These are phyloP conservation scores for Whalleya microplaca DNA, from an alignment of 2,329 filamentous ascomycete genomes.

Conservation along the genomic window DNA sequence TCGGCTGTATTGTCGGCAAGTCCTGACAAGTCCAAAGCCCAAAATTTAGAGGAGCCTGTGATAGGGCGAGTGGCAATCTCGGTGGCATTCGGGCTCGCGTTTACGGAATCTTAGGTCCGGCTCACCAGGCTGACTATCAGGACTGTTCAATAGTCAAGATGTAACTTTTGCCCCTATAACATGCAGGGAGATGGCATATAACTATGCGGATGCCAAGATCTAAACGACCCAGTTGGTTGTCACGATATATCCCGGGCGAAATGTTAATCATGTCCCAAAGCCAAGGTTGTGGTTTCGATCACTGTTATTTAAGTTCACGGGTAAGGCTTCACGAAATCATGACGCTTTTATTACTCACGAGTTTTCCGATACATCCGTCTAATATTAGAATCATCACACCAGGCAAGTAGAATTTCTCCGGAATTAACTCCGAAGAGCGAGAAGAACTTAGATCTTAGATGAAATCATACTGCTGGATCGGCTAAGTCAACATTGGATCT, in stretches of 20 bases:
- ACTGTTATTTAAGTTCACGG: constrained; percentile 1
- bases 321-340: constrained; percentile 1
- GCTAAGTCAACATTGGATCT: neutral
- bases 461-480: constrained; percentile 6
- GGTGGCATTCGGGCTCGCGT: constrained; percentile 6
- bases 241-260: constrained; percentile 6
- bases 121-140: too few species aligned
- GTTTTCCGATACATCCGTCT: constrained; percentile 14
- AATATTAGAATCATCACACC: constrained; percentile 8
- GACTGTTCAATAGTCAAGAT: too few species aligned
- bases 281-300: constrained; percentile 12
- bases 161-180: too few species aligned
- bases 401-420: constrained; percentile 8
- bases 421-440: neutral
- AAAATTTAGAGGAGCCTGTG: neutral
- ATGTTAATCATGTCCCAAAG: constrained; percentile 4
- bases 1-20: neutral
- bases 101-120: neutral
- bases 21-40: constrained; percentile 10
- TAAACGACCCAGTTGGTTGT: constrained; percentile 5
- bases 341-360: constrained; percentile 6
- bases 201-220: neutral
- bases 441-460: constrained; percentile 5
- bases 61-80: constrained; percentile 4
- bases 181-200: neutral